Evolutionary conservation across 192 early-diverging fungal genomes (phyloP).

Genomic region (Lobosporangium transversale): DNA sequence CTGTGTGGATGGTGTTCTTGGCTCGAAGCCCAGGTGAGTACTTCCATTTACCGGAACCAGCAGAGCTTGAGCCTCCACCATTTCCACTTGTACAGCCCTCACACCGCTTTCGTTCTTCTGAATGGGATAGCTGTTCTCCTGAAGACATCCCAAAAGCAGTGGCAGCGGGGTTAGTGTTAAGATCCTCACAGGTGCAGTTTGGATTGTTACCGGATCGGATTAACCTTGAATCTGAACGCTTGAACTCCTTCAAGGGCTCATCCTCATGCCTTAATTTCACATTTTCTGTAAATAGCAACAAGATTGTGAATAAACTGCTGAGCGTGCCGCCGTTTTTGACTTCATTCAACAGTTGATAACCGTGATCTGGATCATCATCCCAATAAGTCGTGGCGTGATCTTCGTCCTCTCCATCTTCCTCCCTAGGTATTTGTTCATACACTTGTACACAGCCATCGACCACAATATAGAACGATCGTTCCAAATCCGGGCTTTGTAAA

Average conservation of each 20-base stretch:
- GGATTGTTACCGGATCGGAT: background rate
- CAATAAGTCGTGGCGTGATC: conserved; percentile 44
- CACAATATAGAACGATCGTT: conserved; percentile 92
- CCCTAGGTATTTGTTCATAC: conserved; percentile 69
- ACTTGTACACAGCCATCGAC: conserved; percentile 95
- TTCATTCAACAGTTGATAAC: conserved; percentile 82
- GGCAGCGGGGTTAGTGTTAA: no score
- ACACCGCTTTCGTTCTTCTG: no score
- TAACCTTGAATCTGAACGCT: conserved; percentile 29
- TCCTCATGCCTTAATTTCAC: conserved; percentile 66
- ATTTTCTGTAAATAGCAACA: conserved; percentile 88
- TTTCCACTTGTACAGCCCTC: no score
- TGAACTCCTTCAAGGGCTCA: conserved; percentile 50
- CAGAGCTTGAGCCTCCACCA: conserved; percentile 6
- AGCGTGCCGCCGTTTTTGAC: conserved; percentile 92
- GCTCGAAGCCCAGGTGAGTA: conserved; percentile 31
- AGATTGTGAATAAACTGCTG: conserved; percentile 92
- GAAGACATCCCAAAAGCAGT: no score
- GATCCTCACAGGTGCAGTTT: no score
- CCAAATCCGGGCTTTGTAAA: conserved; percentile 72
- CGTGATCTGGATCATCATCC: conserved; percentile 59
- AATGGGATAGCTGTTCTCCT: no score
- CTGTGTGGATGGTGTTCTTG: conserved; percentile 37
- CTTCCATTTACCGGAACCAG: conserved; percentile 29
- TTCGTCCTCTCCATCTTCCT: conserved; percentile 52